Evolutionary conservation across 306 rosid species (phyloP), one percentile per base, ranked within the genome.

Genomic region (Geum urbanum): DNA sequence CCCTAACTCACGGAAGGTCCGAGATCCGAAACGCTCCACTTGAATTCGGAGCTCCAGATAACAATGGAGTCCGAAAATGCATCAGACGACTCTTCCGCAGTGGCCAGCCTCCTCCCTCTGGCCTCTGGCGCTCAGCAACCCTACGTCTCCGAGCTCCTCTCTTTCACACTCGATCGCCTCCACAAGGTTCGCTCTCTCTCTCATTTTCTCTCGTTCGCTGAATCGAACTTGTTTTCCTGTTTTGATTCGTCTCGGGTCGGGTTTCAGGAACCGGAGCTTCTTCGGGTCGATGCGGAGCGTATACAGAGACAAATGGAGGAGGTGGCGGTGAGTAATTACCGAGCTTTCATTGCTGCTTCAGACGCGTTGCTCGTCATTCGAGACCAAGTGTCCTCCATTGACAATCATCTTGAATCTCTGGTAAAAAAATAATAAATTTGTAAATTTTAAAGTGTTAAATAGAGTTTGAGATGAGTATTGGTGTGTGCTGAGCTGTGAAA

Each of bases 281-380:
- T 95, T 19, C 96, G 96, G 44, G 97, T 95, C 35, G 99, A 95
- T 72, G 96, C 97, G 69, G 99, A 95, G 80, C 88, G 99, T 66
- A 95, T 95, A 72, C 95, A 89, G 84, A 78, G 96, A 80, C 99
- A 95, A 86, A 89, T 95, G 94, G 97, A 95, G 48, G 99, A 95
- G 85, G 99, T 91, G 71, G 99, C 99, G 2, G 92, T 95, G 15
- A 87, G 79, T 22, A 95, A 89, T 72, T 95, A 95, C 85, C 88
- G 92, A 14, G 90, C 95, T 0, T 95, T 91, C 81, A 95, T 95
- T 47, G 78, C 97, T 37, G 96, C 99, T 16, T 90, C 97, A 2
- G 97, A 91, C 43, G 91, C 96, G 11, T 84, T 95, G 85, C 84
- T 89, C 40, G 90, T 92, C 24, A 91, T 95, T 78, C 91, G 99